These are phyloP conservation scores for Neoascochyta sp. DNA, from an alignment of 2,329 filamentous ascomycete genomes.

Conservation along the genomic window DNA sequence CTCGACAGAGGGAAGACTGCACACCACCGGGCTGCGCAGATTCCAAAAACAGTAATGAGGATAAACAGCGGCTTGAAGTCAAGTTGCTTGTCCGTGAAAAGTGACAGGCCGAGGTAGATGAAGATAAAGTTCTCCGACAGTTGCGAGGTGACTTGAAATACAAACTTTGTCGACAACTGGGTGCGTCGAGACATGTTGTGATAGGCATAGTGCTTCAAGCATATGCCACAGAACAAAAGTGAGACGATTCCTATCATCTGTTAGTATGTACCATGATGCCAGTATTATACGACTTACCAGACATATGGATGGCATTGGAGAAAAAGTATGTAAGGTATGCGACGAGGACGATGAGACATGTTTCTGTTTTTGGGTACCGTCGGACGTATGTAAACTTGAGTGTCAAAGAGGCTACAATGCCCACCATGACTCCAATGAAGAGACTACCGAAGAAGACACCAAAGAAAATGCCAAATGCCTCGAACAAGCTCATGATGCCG, in stretches of 20 bases:
- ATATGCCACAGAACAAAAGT: constrained; percentile 94
- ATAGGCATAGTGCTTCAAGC: constrained; percentile 97
- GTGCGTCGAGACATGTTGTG: constrained; percentile 99
- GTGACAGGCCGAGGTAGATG: constrained; percentile 91
- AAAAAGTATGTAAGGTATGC: constrained; percentile 98
- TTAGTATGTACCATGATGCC: too few species aligned
- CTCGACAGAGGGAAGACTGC: constrained; percentile 90
- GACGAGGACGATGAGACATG: constrained; percentile 87
- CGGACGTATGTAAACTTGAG: constrained; percentile 94
- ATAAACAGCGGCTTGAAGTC: constrained; percentile 95
- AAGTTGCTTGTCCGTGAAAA: constrained; percentile 86
- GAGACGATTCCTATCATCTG: constrained; percentile 78
- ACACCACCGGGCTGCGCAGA: constrained; percentile 87
- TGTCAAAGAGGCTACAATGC: constrained; percentile 78
- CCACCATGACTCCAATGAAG: constrained; percentile 81
- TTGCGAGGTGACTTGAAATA: constrained; percentile 92
- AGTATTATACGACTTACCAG: constrained; percentile 71
- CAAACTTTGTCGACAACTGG: constrained; percentile 94
- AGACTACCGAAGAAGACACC: constrained; percentile 93
- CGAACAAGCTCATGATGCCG: constrained; percentile 77
- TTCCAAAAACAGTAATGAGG: constrained; percentile 84
- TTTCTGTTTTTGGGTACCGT: constrained; percentile 93
- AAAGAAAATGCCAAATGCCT: constrained; percentile 91
- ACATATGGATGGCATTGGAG: constrained; percentile 92
- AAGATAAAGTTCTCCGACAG: constrained; percentile 99